Conservation (phyloP, 306 rosid species). For the Begonia loranthoides region DNA sequence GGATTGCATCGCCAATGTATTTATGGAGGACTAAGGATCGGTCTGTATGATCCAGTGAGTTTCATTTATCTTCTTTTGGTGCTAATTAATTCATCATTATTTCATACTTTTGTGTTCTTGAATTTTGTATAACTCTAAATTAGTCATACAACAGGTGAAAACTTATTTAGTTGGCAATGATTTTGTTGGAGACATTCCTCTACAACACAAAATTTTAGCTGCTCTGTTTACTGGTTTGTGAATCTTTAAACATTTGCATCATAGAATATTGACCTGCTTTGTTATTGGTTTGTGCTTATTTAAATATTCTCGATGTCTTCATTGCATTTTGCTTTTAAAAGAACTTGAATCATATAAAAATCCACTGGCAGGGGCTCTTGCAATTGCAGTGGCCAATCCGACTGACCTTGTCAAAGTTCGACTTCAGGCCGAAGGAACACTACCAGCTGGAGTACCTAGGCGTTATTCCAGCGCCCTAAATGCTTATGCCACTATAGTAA, state of each 20-base stretch:
- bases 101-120: neutral
- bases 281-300: neutral
- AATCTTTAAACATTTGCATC: no score
- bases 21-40: constrained; percentile 96
- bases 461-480: constrained; percentile 86
- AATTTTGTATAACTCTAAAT: constrained; percentile 25
- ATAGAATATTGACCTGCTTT: neutral
- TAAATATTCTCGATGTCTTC: neutral
- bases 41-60: constrained; percentile 96
- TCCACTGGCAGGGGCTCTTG: constrained; percentile 68
- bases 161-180: constrained; percentile 72
- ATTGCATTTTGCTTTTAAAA: neutral
- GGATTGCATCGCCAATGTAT: constrained; percentile 92
- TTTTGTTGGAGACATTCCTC: constrained; percentile 66
- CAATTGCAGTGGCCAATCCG: constrained; percentile 76
- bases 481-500: constrained; percentile 64
- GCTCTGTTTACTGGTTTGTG: neutral
- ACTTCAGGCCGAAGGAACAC: constrained; percentile 84
- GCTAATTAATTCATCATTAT: constrained; percentile 6
- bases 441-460: constrained; percentile 72
- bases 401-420: constrained; percentile 94
- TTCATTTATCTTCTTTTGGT: constrained; percentile 13
- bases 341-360: constrained; percentile 1
- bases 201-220: constrained; percentile 11
- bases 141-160: constrained; percentile 64